Percentiles rank a stretch among this genome's conserved stretches.
Conservation (phyloP, 768 basidiomycete species). For the Tricholomella constricta region DNA sequence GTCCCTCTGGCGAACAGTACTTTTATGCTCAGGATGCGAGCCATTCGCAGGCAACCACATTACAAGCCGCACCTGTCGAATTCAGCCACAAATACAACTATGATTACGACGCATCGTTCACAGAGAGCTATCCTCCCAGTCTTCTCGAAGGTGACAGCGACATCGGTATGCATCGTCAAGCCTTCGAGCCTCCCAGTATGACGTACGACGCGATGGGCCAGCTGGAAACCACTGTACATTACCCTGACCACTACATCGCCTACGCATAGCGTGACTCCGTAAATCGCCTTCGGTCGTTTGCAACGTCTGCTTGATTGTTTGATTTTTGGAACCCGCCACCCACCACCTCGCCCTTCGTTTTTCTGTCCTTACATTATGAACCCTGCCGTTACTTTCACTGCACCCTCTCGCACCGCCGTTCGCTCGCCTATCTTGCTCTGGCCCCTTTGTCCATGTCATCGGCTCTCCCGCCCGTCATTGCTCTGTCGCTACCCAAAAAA, state of each 20-base stretch:
- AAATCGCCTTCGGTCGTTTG: slow-evolving; percentile 1
- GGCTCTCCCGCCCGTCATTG: neutral
- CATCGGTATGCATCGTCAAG: slow-evolving; percentile 13
- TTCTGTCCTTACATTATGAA: neutral
- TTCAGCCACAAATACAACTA: slow-evolving; percentile 16
- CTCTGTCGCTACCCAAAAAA: slow-evolving; percentile 12
- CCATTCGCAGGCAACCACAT: slow-evolving; percentile 8
- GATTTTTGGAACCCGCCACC: slow-evolving; percentile 6
- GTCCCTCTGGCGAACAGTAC: slow-evolving; percentile 13
- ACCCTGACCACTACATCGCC: slow-evolving; percentile 4
- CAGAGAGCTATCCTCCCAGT: slow-evolving; percentile 13
- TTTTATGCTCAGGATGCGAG: slow-evolving; percentile 13
- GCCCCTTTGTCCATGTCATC: neutral
- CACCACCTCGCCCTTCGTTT: neutral
- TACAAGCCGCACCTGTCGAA: slow-evolving; percentile 6
- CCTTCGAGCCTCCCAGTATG: slow-evolving; percentile 12
- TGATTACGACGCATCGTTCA: slow-evolving; percentile 13
- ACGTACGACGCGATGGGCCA: slow-evolving; percentile 11
- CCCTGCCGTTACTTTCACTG: neutral
- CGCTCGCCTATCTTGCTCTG: slow-evolving; percentile 1
- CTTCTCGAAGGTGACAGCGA: slow-evolving; percentile 16
- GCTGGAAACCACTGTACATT: slow-evolving; percentile 4
- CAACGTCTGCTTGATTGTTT: neutral
- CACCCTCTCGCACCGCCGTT: neutral
- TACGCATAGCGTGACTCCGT: slow-evolving; percentile 8